Evolutionary conservation across 2,329 filamentous ascomycete species (phyloP).

Genomic region (Trichoderma oligosporum): DNA sequence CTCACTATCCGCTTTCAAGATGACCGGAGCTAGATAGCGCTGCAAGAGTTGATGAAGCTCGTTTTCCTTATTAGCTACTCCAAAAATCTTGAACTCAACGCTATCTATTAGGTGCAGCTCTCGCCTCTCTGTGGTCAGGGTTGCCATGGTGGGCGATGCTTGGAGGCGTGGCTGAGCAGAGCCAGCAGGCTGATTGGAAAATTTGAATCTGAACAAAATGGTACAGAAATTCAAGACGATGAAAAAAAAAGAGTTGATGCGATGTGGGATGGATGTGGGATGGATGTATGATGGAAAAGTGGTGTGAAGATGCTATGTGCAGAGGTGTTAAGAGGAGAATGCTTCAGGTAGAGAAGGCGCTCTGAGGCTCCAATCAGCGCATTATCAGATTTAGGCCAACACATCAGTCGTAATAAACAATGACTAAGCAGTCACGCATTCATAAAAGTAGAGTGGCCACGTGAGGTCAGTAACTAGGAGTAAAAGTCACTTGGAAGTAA

Average conservation of each 20-base stretch:
- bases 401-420: constrained; percentile 12
- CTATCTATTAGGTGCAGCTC: constrained; percentile 81
- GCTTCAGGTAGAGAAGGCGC: background rate
- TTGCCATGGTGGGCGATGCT: constrained; percentile 32
- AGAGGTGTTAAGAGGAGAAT: background rate
- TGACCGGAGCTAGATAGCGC: constrained; percentile 73
- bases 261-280: background rate
- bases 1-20: constrained; percentile 82
- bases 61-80: constrained; percentile 74
- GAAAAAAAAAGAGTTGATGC: background rate
- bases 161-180: background rate
- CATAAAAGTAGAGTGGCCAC: background rate
- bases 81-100: constrained; percentile 76
- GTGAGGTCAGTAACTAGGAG: constrained; percentile 1
- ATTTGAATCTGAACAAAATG: background rate
- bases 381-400: constrained; percentile 16
- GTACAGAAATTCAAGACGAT: background rate
- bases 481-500: background rate
- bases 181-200: background rate
- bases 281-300: background rate
- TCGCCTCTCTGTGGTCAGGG: constrained; percentile 53
- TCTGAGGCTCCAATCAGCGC: constrained; percentile 15
- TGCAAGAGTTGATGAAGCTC: constrained; percentile 77
- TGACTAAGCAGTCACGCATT: constrained; percentile 13
- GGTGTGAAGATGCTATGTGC: background rate